These are phyloP conservation scores for Eucalyptus polybractea DNA, from an alignment of 345 rosid species.

Conservation along the genomic window DNA sequence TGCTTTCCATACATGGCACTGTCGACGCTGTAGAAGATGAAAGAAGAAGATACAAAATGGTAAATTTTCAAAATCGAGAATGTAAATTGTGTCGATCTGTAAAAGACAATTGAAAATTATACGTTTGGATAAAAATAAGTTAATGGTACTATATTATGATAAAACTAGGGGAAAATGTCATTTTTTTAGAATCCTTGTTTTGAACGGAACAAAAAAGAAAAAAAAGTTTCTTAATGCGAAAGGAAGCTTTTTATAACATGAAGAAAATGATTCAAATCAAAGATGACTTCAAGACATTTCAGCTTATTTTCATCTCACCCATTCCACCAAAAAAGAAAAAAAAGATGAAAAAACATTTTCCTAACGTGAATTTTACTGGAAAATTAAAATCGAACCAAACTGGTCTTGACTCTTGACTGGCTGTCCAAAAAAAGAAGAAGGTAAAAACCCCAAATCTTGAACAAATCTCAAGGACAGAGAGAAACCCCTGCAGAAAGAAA, in stretches of 20 bases:
- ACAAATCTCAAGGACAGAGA: not conserved
- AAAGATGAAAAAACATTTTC: not conserved
- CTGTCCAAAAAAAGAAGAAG: not conserved
- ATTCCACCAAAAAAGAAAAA: too few species aligned
- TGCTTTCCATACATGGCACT: not conserved
- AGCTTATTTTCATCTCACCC: too few species aligned
- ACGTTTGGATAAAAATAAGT: not conserved
- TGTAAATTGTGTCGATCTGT: rapidly evolving
- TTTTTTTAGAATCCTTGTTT: not conserved
- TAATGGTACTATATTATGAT: not conserved
- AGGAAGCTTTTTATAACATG: not conserved
- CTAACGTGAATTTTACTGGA: not conserved
- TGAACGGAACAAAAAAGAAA: not conserved
- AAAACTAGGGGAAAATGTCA: not conserved
- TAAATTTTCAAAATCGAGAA: not conserved
- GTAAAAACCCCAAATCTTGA: not conserved
- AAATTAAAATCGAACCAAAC: not conserved
- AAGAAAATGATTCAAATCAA: not conserved
- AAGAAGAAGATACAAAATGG: not conserved
- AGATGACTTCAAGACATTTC: not conserved
- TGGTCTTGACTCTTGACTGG: not conserved
- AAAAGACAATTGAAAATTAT: not conserved
- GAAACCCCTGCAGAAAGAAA: not conserved
- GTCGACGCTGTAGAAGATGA: not conserved
- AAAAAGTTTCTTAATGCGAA: not conserved